Conservation (phyloP, 2,329 filamentous ascomycete species). For the Diaporthe ilicicola region DNA sequence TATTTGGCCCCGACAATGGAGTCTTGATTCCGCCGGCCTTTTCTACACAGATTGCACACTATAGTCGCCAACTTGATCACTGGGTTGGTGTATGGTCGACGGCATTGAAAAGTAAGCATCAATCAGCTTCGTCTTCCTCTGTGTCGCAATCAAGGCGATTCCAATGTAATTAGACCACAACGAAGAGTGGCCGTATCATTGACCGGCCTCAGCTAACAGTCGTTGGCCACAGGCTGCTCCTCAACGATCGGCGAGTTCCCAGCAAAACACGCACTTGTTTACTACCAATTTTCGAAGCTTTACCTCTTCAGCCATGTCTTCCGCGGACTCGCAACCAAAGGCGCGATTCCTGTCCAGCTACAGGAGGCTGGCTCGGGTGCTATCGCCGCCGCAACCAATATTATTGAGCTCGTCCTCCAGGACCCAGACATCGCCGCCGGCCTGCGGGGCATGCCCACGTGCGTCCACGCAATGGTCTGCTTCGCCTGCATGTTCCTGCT, state of each 20-base stretch:
- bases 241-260: constrained; percentile 43
- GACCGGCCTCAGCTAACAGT: background rate
- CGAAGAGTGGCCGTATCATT: too few relatives aligned
- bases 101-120: constrained; percentile 40
- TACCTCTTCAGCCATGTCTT: constrained; percentile 43
- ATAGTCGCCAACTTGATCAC: constrained; percentile 46
- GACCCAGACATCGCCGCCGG: constrained; percentile 46
- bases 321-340: constrained; percentile 36
- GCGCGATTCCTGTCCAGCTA: constrained; percentile 28
- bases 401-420: constrained; percentile 47
- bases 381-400: constrained; percentile 44
- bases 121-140: constrained; percentile 39
- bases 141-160: too few relatives aligned
- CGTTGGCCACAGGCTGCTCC: background rate
- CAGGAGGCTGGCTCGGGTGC: constrained; percentile 31
- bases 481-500: constrained; percentile 62
- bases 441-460: constrained; percentile 55
- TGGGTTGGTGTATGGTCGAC: constrained; percentile 48
- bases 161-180: too few relatives aligned
- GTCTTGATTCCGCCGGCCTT: constrained; percentile 60
- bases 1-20: constrained; percentile 65
- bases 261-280: constrained; percentile 42
- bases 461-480: constrained; percentile 61
- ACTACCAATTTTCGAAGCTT: constrained; percentile 45
- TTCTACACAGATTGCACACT: constrained; percentile 53